Evolutionary conservation across 2,329 filamentous ascomycete genomes (phyloP).

Genomic region (Trichophyton rubrum): DNA sequence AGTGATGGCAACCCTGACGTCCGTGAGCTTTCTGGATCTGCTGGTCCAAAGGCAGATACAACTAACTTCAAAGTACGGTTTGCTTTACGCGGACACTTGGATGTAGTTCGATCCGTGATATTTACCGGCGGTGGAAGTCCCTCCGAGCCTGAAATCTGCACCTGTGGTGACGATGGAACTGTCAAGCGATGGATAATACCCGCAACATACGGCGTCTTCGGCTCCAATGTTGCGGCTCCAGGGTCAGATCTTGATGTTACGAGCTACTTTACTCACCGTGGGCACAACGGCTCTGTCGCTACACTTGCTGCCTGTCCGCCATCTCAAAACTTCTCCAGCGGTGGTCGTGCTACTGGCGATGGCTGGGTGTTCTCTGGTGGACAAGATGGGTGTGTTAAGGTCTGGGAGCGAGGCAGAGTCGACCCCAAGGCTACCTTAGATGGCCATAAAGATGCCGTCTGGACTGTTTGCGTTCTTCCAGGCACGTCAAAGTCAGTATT

Average conservation of each 20-base stretch:
- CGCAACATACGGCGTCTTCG: slow-evolving; percentile 53
- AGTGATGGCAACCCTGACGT: slow-evolving; percentile 53
- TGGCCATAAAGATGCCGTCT: slow-evolving; percentile 89
- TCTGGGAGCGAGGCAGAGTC: slow-evolving; percentile 90
- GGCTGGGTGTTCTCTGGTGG: slow-evolving; percentile 98
- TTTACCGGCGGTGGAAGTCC: slow-evolving; percentile 95
- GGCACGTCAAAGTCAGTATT: slow-evolving; percentile 70
- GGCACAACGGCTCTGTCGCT: slow-evolving; percentile 82
- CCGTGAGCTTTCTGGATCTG: slow-evolving; percentile 32
- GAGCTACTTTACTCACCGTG: slow-evolving; percentile 89
- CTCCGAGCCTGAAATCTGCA: slow-evolving; percentile 92
- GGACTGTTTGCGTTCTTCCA: slow-evolving; percentile 86
- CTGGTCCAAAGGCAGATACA: slow-evolving; percentile 47
- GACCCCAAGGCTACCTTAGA: slow-evolving; percentile 92
- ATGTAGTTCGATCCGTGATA: slow-evolving; percentile 86
- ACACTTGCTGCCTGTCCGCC: slow-evolving; percentile 77
- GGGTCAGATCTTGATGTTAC: slow-evolving; percentile 77
- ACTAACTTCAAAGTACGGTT: slow-evolving; percentile 86
- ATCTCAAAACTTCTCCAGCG: slow-evolving; percentile 76
- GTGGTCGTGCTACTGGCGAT: slow-evolving; percentile 75
- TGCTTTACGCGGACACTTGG: slow-evolving; percentile 79
- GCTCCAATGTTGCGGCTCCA: slow-evolving; percentile 39
- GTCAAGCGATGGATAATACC: slow-evolving; percentile 97
- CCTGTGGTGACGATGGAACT: slow-evolving; percentile 84
- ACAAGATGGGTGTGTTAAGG: slow-evolving; percentile 80